Evolutionary conservation across 148 eudicot species (phyloP).

Genomic region (Vaccinium darrowii): DNA sequence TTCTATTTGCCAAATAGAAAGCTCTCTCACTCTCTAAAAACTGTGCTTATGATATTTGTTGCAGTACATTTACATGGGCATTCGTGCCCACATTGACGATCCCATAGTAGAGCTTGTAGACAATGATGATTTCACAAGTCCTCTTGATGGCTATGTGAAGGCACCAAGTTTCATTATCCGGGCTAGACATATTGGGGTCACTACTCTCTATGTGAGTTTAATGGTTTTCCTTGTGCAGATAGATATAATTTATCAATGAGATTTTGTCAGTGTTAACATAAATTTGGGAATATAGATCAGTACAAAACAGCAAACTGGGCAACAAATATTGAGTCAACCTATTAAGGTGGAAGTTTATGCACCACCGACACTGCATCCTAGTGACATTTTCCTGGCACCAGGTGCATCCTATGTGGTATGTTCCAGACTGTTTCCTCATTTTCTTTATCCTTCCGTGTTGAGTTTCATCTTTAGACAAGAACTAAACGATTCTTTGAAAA

Average conservation of each 20-base stretch:
- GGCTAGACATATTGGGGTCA: slow-evolving; percentile 62
- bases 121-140: slow-evolving; percentile 24
- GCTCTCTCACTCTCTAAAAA: background rate
- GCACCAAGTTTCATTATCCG: slow-evolving; percentile 53
- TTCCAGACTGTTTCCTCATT: slow-evolving; percentile 1
- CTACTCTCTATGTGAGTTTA: slow-evolving; percentile 68
- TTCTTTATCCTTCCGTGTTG: slow-evolving; percentile 2
- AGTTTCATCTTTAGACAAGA: slow-evolving; percentile 3
- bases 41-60: slow-evolving; percentile 5
- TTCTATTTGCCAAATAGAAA: background rate
- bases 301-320: slow-evolving; percentile 68
- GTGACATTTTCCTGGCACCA: slow-evolving; percentile 70
- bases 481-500: background rate
- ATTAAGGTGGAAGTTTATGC: slow-evolving; percentile 84
- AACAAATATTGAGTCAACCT: slow-evolving; percentile 59
- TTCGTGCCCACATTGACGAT: slow-evolving; percentile 62
- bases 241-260: slow-evolving; percentile 10
- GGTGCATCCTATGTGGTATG: slow-evolving; percentile 90
- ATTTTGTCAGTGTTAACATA: background rate
- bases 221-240: slow-evolving; percentile 8
- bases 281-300: slow-evolving; percentile 47
- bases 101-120: slow-evolving; percentile 53
- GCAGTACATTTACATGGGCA: slow-evolving; percentile 73
- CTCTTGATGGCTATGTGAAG: slow-evolving; percentile 38
- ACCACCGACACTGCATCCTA: slow-evolving; percentile 62